Percentiles rank a stretch among this genome's conserved stretches.
Evolutionary conservation across 306 rosid species (phyloP).

Genomic region (Psophocarpus tetragonolobus): DNA sequence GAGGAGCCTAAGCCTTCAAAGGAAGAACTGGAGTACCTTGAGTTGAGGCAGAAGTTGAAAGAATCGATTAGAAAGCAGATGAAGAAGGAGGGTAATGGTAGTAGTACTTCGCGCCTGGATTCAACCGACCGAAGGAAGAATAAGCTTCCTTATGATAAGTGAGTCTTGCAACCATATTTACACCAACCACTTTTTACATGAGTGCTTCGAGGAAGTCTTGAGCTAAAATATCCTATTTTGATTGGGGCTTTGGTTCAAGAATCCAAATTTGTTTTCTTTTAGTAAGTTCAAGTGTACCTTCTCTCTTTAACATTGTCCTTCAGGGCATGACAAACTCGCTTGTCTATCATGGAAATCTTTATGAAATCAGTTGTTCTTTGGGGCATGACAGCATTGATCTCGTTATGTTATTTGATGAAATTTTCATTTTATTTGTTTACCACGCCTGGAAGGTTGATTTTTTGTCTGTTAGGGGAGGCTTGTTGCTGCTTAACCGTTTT

Average conservation of each 20-base stretch:
- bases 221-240: conserved; percentile 5
- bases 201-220: conserved; percentile 14
- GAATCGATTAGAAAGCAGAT: conserved; percentile 58
- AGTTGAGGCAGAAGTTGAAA: conserved; percentile 69
- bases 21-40: conserved; percentile 70
- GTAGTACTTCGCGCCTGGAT: conserved; percentile 34
- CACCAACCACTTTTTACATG: neutral
- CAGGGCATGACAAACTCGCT: neutral
- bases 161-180: conserved; percentile 46
- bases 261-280: conserved; percentile 17
- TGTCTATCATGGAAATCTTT: neutral
- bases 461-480: conserved; percentile 13
- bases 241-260: conserved; percentile 29
- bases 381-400: neutral
- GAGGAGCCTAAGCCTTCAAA: conserved; percentile 58
- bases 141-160: conserved; percentile 80
- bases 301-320: neutral
- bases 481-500: neutral
- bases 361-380: neutral
- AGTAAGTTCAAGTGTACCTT: conserved; percentile 30
- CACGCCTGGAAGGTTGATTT: neutral
- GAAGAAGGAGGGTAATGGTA: conserved; percentile 51
- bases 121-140: conserved; percentile 48
- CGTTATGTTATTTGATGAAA: neutral
- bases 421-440: neutral